These are phyloP conservation scores for Metschnikowia kunwiensis DNA, from an alignment of 805 yeast species.

Conservation along the genomic window DNA sequence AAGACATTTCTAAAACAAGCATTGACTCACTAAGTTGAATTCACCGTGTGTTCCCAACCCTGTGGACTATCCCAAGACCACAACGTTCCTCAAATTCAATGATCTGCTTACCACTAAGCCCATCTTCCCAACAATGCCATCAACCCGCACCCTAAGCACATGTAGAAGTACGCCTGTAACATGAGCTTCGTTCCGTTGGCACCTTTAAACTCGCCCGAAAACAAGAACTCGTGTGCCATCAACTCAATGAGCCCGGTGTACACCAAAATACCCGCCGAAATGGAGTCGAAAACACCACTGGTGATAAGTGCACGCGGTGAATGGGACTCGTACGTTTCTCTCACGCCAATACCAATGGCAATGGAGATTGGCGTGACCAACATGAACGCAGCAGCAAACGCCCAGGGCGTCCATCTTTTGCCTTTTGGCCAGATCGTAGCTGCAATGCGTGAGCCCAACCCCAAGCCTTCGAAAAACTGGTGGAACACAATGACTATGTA, in stretches of 20 bases:
- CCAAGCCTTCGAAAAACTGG: constrained; percentile 84
- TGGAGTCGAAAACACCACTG: constrained; percentile 33
- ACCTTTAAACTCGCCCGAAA: constrained; percentile 27
- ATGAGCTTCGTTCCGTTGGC: constrained; percentile 19
- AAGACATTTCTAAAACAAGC: no score
- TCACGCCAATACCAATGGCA: constrained; percentile 35
- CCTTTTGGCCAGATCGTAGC: constrained; percentile 51
- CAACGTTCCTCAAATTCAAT: no score
- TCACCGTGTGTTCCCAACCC: no score
- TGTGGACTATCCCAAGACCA: no score
- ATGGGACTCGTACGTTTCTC: constrained; percentile 31
- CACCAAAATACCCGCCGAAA: constrained; percentile 35
- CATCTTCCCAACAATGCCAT: constrained; percentile 36
- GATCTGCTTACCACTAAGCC: constrained; percentile 29
- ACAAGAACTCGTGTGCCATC: constrained; percentile 40
- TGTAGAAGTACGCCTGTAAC: constrained; percentile 23
- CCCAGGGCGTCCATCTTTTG: constrained; percentile 48
- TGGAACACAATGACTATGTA: constrained; percentile 70
- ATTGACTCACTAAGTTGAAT: no score
- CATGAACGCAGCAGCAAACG: constrained; percentile 28
- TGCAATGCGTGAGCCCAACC: constrained; percentile 76
- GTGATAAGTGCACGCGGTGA: constrained; percentile 32
- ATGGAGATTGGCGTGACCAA: constrained; percentile 35
- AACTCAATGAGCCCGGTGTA: constrained; percentile 37
- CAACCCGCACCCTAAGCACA: constrained; percentile 28